Evolutionary conservation across 345 rosid genomes (phyloP).

Genomic region (Heritiera fomes): DNA sequence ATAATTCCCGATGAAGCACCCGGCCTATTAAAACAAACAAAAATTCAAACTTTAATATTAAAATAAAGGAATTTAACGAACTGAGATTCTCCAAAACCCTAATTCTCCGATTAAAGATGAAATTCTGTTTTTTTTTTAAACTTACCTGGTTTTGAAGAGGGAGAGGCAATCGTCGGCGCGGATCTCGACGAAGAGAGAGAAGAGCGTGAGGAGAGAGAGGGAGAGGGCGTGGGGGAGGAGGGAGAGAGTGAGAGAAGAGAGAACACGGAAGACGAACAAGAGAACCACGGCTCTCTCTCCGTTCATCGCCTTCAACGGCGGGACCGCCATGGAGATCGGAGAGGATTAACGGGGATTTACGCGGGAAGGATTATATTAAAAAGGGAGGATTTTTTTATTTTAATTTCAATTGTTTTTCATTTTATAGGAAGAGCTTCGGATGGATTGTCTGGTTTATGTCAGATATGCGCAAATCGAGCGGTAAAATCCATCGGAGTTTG

Average conservation of each 20-base stretch:
- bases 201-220: conserved; percentile 55
- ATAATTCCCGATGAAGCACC: conserved; percentile 92
- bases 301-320: conserved; percentile 39
- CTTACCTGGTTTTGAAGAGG: conserved; percentile 61
- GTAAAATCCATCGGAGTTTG: not conserved
- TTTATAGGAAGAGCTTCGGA: not conserved
- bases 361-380: conserved; percentile 15
- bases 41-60: not conserved
- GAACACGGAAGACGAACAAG: conserved; percentile 50
- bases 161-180: conserved; percentile 48
- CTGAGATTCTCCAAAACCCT: conserved; percentile 3
- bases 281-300: conserved; percentile 89
- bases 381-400: no score
- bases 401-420: no score
- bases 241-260: conserved; percentile 59
- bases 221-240: conserved; percentile 68
- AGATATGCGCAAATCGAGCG: not conserved
- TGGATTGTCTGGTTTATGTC: not conserved
- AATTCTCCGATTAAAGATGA: not conserved
- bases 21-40: conserved; percentile 43
- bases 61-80: not conserved
- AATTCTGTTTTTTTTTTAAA: not conserved
- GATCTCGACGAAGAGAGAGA: conserved; percentile 68
- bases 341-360: conserved; percentile 7
- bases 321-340: conserved; percentile 11